Conservation (phyloP, 768 basidiomycete species). For the Epithele typhae region DNA sequence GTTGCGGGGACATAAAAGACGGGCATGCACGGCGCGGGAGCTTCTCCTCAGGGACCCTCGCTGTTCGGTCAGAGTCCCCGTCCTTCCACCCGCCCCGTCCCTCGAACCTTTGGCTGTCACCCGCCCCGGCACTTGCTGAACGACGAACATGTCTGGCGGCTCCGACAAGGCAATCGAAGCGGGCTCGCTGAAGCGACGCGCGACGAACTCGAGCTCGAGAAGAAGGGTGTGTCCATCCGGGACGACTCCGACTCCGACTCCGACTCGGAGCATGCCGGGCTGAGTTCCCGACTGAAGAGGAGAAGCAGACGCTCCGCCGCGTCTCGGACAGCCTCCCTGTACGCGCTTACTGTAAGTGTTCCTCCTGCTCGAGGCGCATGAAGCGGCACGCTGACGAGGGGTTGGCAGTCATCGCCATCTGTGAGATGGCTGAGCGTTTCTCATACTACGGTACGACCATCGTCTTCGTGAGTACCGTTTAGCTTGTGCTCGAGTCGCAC, state of each 20-base stretch:
- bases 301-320: constrained; percentile 51
- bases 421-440: constrained; percentile 73
- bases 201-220: constrained; percentile 17
- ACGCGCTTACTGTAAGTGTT: constrained; percentile 27
- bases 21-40: no score
- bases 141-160: constrained; percentile 18
- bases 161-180: constrained; percentile 18
- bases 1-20: no score
- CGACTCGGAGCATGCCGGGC: constrained; percentile 43
- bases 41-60: no score
- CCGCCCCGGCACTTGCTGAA: no score
- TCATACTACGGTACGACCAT: constrained; percentile 46
- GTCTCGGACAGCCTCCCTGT: constrained; percentile 46
- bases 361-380: not conserved
- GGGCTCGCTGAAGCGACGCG: constrained; percentile 19
- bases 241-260: constrained; percentile 23
- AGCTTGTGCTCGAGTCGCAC: no score
- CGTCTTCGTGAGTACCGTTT: constrained; percentile 31
- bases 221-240: constrained; percentile 20
- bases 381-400: not conserved
- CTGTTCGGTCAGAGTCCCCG: no score
- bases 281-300: constrained; percentile 65
- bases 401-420: constrained; percentile 53
- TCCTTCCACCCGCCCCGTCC: no score
- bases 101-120: no score